A percentile compares a stretch with the other conserved stretches of the same genome.
Evolutionary conservation across 2,329 filamentous ascomycete species (phyloP).

Genomic region (Cordyceps javanica): DNA sequence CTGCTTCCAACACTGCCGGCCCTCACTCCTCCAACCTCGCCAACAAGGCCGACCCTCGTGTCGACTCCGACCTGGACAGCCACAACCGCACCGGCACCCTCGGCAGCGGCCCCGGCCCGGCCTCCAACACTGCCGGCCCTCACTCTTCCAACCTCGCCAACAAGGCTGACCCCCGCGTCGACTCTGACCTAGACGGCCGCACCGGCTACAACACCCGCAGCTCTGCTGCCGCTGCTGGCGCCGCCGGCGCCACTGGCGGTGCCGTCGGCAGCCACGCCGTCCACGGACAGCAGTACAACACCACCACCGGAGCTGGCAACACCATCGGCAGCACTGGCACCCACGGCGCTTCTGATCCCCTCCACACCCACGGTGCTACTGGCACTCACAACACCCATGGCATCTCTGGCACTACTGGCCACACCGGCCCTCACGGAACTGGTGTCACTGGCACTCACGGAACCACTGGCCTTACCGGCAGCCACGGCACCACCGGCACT

Average conservation of each 20-base stretch:
- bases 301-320: constrained; percentile 23
- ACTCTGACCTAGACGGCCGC: constrained; percentile 41
- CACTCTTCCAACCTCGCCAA: constrained; percentile 39
- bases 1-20: constrained; percentile 23
- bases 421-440: constrained; percentile 16
- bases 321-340: constrained; percentile 25
- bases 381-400: constrained; percentile 18
- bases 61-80: constrained; percentile 44
- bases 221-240: constrained; percentile 17
- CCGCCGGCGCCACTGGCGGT: background rate
- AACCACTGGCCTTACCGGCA: constrained; percentile 14
- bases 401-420: constrained; percentile 24
- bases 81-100: constrained; percentile 24
- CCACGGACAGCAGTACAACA: constrained; percentile 24
- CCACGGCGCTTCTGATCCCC: constrained; percentile 27
- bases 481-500: constrained; percentile 14
- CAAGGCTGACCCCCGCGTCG: constrained; percentile 44
- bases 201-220: constrained; percentile 15
- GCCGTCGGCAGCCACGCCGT: constrained; percentile 35
- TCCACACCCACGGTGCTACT: constrained; percentile 12
- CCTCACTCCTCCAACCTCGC: constrained; percentile 37
- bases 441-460: no score
- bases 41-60: constrained; percentile 46
- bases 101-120: constrained; percentile 16
- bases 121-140: constrained; percentile 27